Percentiles rank a stretch among this genome's conserved stretches.
Evolutionary conservation across 371 early-diverging fungal genomes (phyloP).

Genomic region (Mortierella sp.): DNA sequence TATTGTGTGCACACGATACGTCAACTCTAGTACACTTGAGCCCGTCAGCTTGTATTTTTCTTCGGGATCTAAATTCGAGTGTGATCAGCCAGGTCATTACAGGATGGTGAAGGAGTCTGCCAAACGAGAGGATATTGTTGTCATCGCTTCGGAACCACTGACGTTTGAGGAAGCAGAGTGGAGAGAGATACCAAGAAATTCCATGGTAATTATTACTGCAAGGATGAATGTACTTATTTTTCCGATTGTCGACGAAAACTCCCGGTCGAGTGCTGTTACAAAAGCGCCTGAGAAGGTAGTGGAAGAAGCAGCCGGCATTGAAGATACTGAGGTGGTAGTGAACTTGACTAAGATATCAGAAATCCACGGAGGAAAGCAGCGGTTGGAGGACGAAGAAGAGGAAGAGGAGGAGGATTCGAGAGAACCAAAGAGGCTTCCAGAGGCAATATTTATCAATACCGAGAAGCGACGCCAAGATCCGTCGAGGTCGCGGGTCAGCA

Average conservation of each 20-base stretch:
- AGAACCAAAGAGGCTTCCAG: not conserved
- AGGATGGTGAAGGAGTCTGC: conserved; percentile 82
- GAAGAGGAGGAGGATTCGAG: not conserved
- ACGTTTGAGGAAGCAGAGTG: conserved; percentile 90
- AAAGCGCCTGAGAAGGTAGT: not conserved
- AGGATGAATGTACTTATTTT: conserved; percentile 81
- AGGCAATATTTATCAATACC: not conserved
- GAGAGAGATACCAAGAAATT: conserved; percentile 86
- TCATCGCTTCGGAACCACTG: conserved; percentile 87
- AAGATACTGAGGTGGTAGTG: not conserved
- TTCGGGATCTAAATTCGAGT: conserved; percentile 76
- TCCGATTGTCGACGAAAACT: conserved; percentile 81
- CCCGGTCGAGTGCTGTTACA: conserved; percentile 33
- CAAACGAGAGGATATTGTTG: conserved; percentile 85
- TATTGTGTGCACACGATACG: conserved; percentile 87
- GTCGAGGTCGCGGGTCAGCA: not conserved
- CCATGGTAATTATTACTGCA: conserved; percentile 80
- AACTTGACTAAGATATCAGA: not conserved
- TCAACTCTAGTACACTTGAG: conserved; percentile 73
- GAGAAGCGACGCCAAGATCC: not conserved
- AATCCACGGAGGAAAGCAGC: not conserved
- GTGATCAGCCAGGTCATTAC: conserved; percentile 75
- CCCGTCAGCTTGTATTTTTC: conserved; percentile 88
- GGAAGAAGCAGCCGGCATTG: not conserved
- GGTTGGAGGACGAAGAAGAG: not conserved